Evolutionary conservation across 2,329 filamentous ascomycete species (phyloP), one percentile per base, ranked within the genome.

Genomic region (Reticulascus tulasneorum): DNA sequence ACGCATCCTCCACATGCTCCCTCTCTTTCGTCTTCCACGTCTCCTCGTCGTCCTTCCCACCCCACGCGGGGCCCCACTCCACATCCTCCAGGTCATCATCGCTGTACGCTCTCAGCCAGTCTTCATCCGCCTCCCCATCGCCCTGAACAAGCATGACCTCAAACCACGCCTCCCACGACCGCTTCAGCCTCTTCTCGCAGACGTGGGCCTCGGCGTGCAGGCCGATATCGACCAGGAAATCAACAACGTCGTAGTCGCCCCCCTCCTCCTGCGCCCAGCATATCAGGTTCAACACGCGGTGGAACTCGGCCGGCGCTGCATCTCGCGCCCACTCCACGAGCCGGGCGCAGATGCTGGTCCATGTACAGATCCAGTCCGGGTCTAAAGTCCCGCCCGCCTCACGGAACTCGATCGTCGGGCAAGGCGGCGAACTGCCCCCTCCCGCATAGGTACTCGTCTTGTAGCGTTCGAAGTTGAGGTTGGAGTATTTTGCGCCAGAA

Each of bases 351-450:
- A 67, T 53, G 13, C 44, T 44, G 11, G 47, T 44, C 63, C 63
- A 68, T 4, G 37, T 43, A 2, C 35, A 32, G 17, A 64, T 47
- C 58, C 57, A 64, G 4, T 48, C 47, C 8, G 55, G 42, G 25
- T 63, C 51, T 11, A 67, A 37, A 4, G 54, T 50, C 1, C 60
- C 60, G 7, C 36, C 44, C 0, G 55, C 63, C 42, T 61, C 56
- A 28, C 64, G 60, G 33, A 60, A 59, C 51, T 67, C 63, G 29
- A 68, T 15, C 9, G 56, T 59, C 10, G 27, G 19, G 22, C 40
- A 25, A 1, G 15, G 18, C n/a, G 12, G 10, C 9, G 23, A 40
- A 40, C 16, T 23, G 12, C 33, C 2, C 17, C 16, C 1, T 39
- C 27, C 33, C 24, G 12, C 5, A 5, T 9, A 16, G 4, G 13